Conservation (phyloP, 768 basidiomycete species). For the Rhizopogon roseolus region DNA sequence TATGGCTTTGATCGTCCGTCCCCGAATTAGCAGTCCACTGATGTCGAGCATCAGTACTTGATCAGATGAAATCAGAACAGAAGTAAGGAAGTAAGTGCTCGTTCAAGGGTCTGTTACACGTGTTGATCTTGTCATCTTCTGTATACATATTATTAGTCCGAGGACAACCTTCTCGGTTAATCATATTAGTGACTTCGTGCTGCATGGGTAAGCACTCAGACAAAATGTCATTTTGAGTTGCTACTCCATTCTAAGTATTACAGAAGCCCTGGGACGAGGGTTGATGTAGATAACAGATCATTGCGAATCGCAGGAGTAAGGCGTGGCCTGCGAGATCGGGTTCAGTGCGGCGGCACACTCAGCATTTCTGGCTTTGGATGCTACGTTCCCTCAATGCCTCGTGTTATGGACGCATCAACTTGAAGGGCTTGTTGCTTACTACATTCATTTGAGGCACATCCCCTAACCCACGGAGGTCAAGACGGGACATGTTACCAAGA, state of each 20-base stretch:
- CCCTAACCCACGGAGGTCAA: neutral
- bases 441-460: neutral
- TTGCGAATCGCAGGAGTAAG: neutral
- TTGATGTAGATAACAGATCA: constrained; percentile 1
- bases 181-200: too few relatives aligned
- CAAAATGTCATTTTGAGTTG: neutral
- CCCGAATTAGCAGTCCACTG: too few relatives aligned
- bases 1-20: too few relatives aligned
- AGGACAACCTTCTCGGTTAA: too few relatives aligned
- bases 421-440: neutral
- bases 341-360: neutral
- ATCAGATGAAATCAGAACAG: too few relatives aligned
- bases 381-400: neutral
- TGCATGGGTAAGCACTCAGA: neutral
- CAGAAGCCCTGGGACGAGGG: neutral
- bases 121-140: too few relatives aligned
- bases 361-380: neutral
- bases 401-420: neutral
- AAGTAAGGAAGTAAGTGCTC: too few relatives aligned
- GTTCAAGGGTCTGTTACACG: too few relatives aligned
- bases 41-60: too few relatives aligned
- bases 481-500: too few relatives aligned
- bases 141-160: too few relatives aligned
- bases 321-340: neutral
- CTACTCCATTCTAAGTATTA: neutral